Base-by-base conservation (phyloP, 1,284 basidiomycete genomes). In the Gymnopus androsaceus region DNA sequence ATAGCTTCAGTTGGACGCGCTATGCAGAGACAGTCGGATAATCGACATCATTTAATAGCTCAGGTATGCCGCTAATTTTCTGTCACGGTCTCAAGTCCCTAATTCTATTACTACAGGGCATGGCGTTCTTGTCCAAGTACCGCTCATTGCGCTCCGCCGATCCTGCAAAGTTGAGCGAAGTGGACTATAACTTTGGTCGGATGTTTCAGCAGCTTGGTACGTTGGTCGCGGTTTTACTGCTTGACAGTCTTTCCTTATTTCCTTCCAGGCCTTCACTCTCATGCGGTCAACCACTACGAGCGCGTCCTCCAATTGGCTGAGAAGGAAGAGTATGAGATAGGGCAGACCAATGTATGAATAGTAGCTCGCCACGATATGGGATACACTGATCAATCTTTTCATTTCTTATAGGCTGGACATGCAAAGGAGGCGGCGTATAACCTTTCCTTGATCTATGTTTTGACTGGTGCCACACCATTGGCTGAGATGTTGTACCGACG, bases 11-110 rank as follows among this genome's bases (percentile, higher is more conserved):
- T 96, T 33, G 92, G 93, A 8, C 82, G 96, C 34, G 88, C 94
- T 0, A 93, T 94, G 84, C 93, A 96, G 63, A 82, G 96, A 9
- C 95, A 98, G 68, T 88, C 90, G 5, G 96, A 98, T 72, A 98
- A 99, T 68, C 75, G 94, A 45, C 90, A 98, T 65, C 93, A 96
- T 68, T 82, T 93, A 51, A 79, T 94, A 45, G 77, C 84, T 23
- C 90, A 93, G 74, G 90, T 88, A 45, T 37, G 65, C 21, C 33
- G 21, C 11, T 38, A 14, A 37, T 19, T 14, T 34, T 31, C 23
- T 21, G 8, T 40, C 19, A 3, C 25, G 6, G 36, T 37, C 38
- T 40, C n/a, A n/a, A n/a, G n/a, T n/a, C n/a, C n/a, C n/a, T n/a
- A n/a, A 31, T 37, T 25, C 27, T 31, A 4, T 23, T 36, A 36